Percentiles rank a stretch among this genome's conserved stretches.
These are phyloP conservation scores for Rhodofomes roseus DNA, from an alignment of 1,284 basidiomycete species.

Conservation along the genomic window DNA sequence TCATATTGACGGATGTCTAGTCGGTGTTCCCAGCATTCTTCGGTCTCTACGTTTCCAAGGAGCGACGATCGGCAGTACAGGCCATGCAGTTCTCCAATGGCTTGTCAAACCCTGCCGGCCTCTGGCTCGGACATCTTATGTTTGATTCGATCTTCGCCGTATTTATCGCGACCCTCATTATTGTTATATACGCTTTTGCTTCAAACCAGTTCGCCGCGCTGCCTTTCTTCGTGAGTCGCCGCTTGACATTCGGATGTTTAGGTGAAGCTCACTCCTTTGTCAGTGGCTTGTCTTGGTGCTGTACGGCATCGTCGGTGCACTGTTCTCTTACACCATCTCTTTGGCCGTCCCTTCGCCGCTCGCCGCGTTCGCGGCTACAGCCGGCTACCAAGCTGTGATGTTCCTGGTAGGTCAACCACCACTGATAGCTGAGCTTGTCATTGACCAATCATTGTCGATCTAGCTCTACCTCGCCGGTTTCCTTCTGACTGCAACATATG, in stretches of 20 bases:
- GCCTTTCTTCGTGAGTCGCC: constrained; percentile 54
- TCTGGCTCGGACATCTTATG: constrained; percentile 79
- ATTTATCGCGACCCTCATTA: constrained; percentile 55
- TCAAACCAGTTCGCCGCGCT: constrained; percentile 67
- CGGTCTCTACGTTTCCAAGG: constrained; percentile 68
- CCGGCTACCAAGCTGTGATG: constrained; percentile 73
- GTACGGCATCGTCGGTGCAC: constrained; percentile 64
- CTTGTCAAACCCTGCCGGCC: constrained; percentile 62
- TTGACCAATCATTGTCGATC: not conserved
- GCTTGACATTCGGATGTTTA: too few relatives aligned
- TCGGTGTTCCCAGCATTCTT: constrained; percentile 80
- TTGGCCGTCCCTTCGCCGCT: constrained; percentile 63
- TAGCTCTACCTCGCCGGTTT: constrained; percentile 65
- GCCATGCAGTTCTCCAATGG: constrained; percentile 82
- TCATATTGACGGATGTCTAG: constrained; percentile 28
- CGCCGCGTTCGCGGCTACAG: constrained; percentile 69
- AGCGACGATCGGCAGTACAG: constrained; percentile 64
- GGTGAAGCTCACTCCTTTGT: not conserved
- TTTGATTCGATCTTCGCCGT: constrained; percentile 67
- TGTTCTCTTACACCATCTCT: constrained; percentile 69
- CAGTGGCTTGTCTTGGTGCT: constrained; percentile 71
- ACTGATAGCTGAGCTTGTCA: not conserved
- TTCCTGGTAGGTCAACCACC: constrained; percentile 49
- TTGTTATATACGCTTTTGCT: constrained; percentile 54
- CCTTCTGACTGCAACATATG: constrained; percentile 68